Evolutionary conservation across 805 yeast species (phyloP), one percentile per base, ranked within the genome.

Genomic region (Ogataea zsoltii): DNA sequence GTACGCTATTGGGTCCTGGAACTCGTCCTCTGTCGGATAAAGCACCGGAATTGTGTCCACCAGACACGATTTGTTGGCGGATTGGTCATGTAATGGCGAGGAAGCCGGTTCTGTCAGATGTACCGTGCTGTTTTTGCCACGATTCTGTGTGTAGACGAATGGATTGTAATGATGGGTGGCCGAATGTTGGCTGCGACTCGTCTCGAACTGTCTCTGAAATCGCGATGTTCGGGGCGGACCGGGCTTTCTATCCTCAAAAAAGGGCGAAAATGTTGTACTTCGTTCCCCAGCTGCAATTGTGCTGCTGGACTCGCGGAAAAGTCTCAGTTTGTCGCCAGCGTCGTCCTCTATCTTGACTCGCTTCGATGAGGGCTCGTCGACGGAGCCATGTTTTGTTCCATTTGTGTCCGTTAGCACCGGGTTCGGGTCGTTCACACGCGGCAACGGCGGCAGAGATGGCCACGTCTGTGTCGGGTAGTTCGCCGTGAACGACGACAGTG

Each of bases 1-100:
- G 53, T 82, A 85, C n/a, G 62, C 63, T 16, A 84, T 76, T 1
- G 96, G 95, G 60, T 85, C 83, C 10, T 63, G 57, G 48, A 82
- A 78, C 54, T 86, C 83, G 19, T 71, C 72, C 15, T 65, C 67
- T 1, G 82, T 67, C 2, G 91, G 85, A 38, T 65, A 63, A 12
- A 82, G 66, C 0, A 77, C 70, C 2, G 96, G 96, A n/a, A 74
- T 70, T 3, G 46, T 18, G 4, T 44, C 42, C 16, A 42, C 46
- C 11, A 34, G 18, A 4, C 17, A 26, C 12, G 51, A 38, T 14
- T 10, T n/a, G 36, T 39, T 41, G 6, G 32, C 35, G 13, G 40
- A 44, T 3, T 38, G 11, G 21, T 58, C 39, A 19, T 54, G 49
- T 15, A 61, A 56, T 16, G 58, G 55, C 38, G 54, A 42, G 28